These are phyloP conservation scores for Colletotrichum higginsianum DNA, from an alignment of 2,329 filamentous ascomycete species.

Conservation along the genomic window DNA sequence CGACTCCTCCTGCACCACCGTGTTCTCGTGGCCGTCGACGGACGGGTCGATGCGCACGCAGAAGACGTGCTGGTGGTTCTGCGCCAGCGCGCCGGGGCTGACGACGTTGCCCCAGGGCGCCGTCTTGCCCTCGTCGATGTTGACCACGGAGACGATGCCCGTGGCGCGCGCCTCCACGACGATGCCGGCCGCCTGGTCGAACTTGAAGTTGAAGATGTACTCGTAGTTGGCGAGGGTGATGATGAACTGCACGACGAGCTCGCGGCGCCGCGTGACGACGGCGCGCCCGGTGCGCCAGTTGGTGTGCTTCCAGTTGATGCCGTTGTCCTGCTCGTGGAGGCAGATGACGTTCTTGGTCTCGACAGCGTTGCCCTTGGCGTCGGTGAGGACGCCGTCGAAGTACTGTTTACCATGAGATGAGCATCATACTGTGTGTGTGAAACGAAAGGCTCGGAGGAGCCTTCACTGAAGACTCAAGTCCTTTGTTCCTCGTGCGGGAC, in stretches of 20 bases:
- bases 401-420: slow-evolving; percentile 21
- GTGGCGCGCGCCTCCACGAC: slow-evolving; percentile 43
- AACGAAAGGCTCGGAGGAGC: too few relatives aligned
- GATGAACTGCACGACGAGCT: slow-evolving; percentile 70
- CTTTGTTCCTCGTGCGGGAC: too few relatives aligned
- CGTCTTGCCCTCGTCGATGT: slow-evolving; percentile 64
- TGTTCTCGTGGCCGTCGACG: slow-evolving; percentile 68
- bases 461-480: too few relatives aligned
- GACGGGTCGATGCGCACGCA: slow-evolving; percentile 68
- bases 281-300: slow-evolving; percentile 68
- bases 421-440: too few relatives aligned
- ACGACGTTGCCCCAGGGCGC: slow-evolving; percentile 65
- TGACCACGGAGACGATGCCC: slow-evolving; percentile 61
- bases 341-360: slow-evolving; percentile 54
- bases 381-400: slow-evolving; percentile 47
- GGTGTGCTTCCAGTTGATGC: slow-evolving; percentile 54
- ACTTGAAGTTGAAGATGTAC: slow-evolving; percentile 55
- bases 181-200: slow-evolving; percentile 64
- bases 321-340: slow-evolving; percentile 43
- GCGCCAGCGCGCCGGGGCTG: slow-evolving; percentile 66
- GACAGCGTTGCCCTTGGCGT: slow-evolving; percentile 54
- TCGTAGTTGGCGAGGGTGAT: slow-evolving; percentile 73
- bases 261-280: slow-evolving; percentile 64
- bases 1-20: slow-evolving; percentile 69
- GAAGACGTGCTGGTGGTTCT: slow-evolving; percentile 73